Conservation (phyloP, 768 basidiomycete species). For the Rhodotorula toruloides region DNA sequence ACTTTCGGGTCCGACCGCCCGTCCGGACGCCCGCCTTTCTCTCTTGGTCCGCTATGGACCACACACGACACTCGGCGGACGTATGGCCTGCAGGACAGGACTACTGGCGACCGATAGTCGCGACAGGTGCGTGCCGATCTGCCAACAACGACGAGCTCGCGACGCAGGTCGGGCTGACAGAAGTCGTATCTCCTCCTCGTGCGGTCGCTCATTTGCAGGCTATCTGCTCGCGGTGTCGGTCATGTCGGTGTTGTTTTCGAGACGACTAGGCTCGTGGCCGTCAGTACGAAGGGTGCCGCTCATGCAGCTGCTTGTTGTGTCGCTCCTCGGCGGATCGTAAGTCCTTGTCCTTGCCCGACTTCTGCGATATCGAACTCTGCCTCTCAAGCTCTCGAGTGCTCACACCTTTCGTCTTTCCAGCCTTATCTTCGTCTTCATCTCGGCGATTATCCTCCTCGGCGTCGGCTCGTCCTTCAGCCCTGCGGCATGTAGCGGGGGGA, state of each 20-base stretch:
- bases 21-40: background rate
- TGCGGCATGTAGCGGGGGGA: constrained; percentile 28
- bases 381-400: background rate
- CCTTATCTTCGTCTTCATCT: constrained; percentile 27
- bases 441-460: constrained; percentile 35
- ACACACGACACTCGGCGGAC: background rate
- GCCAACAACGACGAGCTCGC: too few relatives aligned
- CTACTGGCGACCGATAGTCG: constrained; percentile 13
- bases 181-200: background rate
- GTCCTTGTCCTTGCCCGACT: too few relatives aligned
- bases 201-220: background rate
- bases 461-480: constrained; percentile 20
- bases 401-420: background rate
- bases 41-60: background rate
- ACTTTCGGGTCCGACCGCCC: too few relatives aligned
- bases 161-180: background rate
- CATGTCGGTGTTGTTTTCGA: constrained; percentile 14
- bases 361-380: background rate
- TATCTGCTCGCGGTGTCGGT: constrained; percentile 24
- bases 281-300: constrained; percentile 16
- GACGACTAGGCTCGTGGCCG: constrained; percentile 10
- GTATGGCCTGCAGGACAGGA: constrained; percentile 25
- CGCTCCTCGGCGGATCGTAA: constrained; percentile 25
- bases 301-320: constrained; percentile 20
- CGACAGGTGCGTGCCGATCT: constrained; percentile 5